phyloP scores from a whole-genome alignment of 2,329 filamentous ascomycete genomes.

The Macrophomina pseudophaseolina region DNA sequence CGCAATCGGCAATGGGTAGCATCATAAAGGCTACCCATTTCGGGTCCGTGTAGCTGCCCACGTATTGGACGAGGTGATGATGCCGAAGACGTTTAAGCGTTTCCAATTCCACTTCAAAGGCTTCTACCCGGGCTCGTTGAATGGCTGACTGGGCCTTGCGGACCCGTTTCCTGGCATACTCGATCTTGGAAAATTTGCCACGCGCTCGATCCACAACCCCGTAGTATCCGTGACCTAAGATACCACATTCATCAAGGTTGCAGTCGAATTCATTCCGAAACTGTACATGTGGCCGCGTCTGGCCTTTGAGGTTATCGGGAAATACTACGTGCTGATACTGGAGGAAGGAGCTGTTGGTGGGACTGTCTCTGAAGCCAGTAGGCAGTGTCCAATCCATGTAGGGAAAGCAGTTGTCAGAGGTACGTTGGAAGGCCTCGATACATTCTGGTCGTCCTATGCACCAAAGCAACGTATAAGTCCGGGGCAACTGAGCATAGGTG shows the following conservation, averaged over 20 bases:
- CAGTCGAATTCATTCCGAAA: neutral
- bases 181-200: neutral
- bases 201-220: neutral
- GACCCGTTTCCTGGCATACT: neutral
- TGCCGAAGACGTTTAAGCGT: slow-evolving; percentile 31
- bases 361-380: too few relatives aligned
- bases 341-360: too few relatives aligned
- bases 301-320: too few relatives aligned
- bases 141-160: neutral
- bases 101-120: slow-evolving; percentile 26
- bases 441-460: too few relatives aligned
- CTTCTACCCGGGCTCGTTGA: neutral
- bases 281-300: neutral
- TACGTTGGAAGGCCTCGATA: too few relatives aligned
- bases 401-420: too few relatives aligned
- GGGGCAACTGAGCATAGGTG: neutral
- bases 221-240: neutral
- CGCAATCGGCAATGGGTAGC: slow-evolving; percentile 24
- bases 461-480: too few relatives aligned
- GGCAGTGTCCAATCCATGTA: too few relatives aligned
- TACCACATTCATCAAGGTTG: neutral
- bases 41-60: slow-evolving; percentile 29
- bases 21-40: slow-evolving; percentile 22
- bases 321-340: too few relatives aligned
- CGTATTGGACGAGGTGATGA: slow-evolving; percentile 32